These are phyloP conservation scores for Brassica cretica DNA, from an alignment of 345 rosid species.

Conservation along the genomic window DNA sequence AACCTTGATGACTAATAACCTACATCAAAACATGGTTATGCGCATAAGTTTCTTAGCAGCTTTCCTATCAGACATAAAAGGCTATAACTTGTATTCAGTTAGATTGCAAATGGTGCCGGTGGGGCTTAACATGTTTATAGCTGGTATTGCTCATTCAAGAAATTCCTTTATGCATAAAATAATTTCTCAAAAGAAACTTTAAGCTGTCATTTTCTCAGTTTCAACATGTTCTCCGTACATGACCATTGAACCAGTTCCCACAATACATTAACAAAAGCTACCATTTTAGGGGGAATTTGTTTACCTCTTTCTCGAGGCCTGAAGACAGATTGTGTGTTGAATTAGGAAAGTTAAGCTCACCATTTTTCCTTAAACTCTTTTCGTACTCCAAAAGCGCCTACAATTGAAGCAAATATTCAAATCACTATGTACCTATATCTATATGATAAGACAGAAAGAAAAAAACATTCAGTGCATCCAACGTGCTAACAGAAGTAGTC, in stretches of 20 bases:
- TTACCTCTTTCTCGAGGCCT: constrained; percentile 73
- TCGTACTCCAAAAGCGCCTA: constrained; percentile 92
- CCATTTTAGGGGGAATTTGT: not conserved
- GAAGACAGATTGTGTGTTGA: constrained; percentile 52
- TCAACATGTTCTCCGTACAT: no score
- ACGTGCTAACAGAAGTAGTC: constrained; percentile 10
- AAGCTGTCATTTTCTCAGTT: no score
- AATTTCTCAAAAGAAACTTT: no score
- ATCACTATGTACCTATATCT: constrained; percentile 5
- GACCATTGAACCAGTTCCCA: no score
- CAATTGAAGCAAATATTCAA: constrained; percentile 30
- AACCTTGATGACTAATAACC: constrained; percentile 51
- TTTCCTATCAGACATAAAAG: not conserved
- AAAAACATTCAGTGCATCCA: not conserved
- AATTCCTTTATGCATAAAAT: no score
- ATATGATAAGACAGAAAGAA: constrained; percentile 6
- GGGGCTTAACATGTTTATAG: not conserved
- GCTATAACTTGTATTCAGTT: not conserved
- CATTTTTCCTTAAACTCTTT: constrained; percentile 59
- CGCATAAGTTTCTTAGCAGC: not conserved
- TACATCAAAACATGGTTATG: constrained; percentile 27
- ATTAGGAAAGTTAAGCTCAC: constrained; percentile 71
- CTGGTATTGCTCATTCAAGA: not conserved
- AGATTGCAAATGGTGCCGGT: not conserved
- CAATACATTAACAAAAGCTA: not conserved